Evolutionary conservation across 257 asterid genomes (phyloP).

Genomic region (Handroanthus guayacan): DNA sequence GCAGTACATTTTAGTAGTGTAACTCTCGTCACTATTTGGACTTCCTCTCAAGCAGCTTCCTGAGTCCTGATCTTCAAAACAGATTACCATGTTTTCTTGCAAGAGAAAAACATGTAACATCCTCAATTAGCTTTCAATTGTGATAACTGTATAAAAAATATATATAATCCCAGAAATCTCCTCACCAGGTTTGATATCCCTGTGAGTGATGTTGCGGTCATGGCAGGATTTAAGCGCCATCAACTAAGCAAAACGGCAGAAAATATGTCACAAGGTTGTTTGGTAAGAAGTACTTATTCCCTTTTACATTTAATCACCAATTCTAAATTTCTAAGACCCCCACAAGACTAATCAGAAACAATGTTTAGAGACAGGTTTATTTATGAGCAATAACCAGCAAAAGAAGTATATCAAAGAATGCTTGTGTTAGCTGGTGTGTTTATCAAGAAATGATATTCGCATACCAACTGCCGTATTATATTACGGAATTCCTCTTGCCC

Average conservation of each 20-base stretch:
- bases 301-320: neutral
- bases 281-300: slow-evolving; percentile 10
- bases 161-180: slow-evolving; percentile 25
- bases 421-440: neutral
- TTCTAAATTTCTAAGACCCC: neutral
- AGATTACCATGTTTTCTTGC: slow-evolving; percentile 93
- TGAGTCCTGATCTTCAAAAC: slow-evolving; percentile 80
- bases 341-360: neutral
- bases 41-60: slow-evolving; percentile 82
- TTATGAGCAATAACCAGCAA: neutral
- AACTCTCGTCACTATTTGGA: slow-evolving; percentile 66
- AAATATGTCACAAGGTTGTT: slow-evolving; percentile 37
- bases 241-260: slow-evolving; percentile 59
- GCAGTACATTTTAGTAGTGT: slow-evolving; percentile 75
- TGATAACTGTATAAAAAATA: slow-evolving; percentile 6
- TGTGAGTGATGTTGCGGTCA: slow-evolving; percentile 90
- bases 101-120: slow-evolving; percentile 32
- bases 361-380: slow-evolving; percentile 7
- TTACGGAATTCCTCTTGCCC: slow-evolving; percentile 88
- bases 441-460: slow-evolving; percentile 32
- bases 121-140: slow-evolving; percentile 36
- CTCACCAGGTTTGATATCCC: slow-evolving; percentile 98
- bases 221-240: slow-evolving; percentile 95
- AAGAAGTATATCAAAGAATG: slow-evolving; percentile 24
- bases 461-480: slow-evolving; percentile 90